A percentile compares a stretch with the other conserved stretches of the same genome.
phyloP scores from a whole-genome alignment of 2,329 filamentous ascomycete species.

The Nakataea oryzae region DNA sequence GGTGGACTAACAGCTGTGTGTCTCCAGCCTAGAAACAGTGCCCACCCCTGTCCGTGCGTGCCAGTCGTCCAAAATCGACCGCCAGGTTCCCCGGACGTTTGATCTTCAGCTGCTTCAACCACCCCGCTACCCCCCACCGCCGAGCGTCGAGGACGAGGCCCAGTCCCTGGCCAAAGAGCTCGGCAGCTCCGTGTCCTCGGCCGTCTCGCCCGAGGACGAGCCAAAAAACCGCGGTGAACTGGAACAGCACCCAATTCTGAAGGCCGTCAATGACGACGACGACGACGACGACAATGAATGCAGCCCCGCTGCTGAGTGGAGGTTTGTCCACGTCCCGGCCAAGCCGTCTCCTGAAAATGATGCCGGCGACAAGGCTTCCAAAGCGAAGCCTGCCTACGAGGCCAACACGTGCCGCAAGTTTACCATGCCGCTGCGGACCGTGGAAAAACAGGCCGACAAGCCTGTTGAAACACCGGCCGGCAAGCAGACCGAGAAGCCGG shows the following conservation, averaged over 20 bases:
- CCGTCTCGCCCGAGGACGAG: conserved; percentile 36
- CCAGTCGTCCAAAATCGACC: conserved; percentile 7
- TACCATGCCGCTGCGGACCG: conserved; percentile 11
- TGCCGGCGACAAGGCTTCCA: conserved; percentile 5
- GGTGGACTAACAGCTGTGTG: not conserved
- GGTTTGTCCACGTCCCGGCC: conserved; percentile 47
- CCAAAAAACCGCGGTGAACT: conserved; percentile 50
- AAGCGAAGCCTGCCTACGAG: conserved; percentile 18
- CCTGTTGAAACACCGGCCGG: conserved; percentile 6
- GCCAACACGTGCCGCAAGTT: conserved; percentile 32
- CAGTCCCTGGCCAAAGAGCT: conserved; percentile 53
- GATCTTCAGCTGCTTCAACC: not conserved
- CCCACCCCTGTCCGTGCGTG: conserved; percentile 7
- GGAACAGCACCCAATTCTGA: conserved; percentile 58
- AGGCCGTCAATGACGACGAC: conserved; percentile 37
- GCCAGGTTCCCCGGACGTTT: conserved; percentile 6
- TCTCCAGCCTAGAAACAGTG: not conserved
- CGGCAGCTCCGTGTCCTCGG: conserved; percentile 21
- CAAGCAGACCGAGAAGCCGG: not conserved
- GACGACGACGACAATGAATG: not conserved
- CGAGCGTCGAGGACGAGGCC: conserved; percentile 60
- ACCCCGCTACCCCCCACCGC: conserved; percentile 42
- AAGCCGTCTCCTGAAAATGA: conserved; percentile 15
- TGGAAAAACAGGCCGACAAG: conserved; percentile 15
- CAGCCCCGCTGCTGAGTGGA: conserved; percentile 38